phyloP scores from a whole-genome alignment of 1,139 yeast genomes.

The Candida sanyaensis region DNA sequence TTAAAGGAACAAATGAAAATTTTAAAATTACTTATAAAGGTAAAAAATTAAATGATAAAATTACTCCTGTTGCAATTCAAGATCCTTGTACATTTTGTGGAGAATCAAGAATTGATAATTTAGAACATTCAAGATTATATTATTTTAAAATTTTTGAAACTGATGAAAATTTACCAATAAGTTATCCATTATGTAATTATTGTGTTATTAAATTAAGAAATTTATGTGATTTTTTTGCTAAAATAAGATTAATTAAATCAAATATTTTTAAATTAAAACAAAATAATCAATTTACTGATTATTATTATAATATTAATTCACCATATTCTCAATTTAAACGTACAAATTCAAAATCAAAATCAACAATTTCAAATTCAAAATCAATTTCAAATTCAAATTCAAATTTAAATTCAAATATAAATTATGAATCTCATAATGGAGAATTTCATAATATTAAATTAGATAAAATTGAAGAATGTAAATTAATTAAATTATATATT shows the following conservation, averaged over 20 bases:
- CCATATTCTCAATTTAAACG: slow-evolving; percentile 11
- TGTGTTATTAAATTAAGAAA: slow-evolving; percentile 80
- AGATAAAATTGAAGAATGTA: slow-evolving; percentile 23
- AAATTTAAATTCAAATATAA: too few species aligned
- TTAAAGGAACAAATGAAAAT: slow-evolving; percentile 79
- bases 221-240: slow-evolving; percentile 76
- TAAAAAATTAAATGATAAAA: not conserved
- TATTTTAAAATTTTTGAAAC: slow-evolving; percentile 49
- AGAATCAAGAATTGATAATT: slow-evolving; percentile 64
- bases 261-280: slow-evolving; percentile 43
- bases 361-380: too few species aligned
- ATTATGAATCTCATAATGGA: slow-evolving; percentile 13
- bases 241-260: slow-evolving; percentile 63
- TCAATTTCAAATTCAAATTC: too few species aligned
- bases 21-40: slow-evolving; percentile 41
- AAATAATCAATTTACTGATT: slow-evolving; percentile 24
- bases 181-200: slow-evolving; percentile 78
- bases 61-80: slow-evolving; percentile 68
- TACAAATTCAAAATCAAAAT: too few species aligned
- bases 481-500: slow-evolving; percentile 28
- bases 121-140: slow-evolving; percentile 79
- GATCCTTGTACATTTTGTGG: slow-evolving; percentile 84
- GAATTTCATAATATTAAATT: slow-evolving; percentile 15
- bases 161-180: slow-evolving; percentile 16
- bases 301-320: not conserved